These are phyloP conservation scores for Fusarium nelsonii DNA, from an alignment of 2,329 filamentous ascomycete genomes.

Conservation along the genomic window DNA sequence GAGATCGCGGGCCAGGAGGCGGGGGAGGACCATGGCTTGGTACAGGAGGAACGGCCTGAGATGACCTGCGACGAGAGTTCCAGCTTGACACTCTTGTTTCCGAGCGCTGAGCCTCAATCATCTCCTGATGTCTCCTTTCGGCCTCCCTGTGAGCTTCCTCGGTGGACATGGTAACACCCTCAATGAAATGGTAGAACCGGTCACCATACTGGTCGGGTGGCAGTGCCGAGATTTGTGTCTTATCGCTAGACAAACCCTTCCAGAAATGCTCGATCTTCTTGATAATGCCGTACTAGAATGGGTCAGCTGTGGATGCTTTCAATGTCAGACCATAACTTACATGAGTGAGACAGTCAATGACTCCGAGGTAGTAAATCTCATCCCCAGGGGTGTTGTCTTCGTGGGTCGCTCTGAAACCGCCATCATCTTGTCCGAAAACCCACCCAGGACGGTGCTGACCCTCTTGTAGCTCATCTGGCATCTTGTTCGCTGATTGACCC, in stretches of 20 bases:
- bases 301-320: constrained; percentile 43
- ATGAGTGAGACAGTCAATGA: constrained; percentile 97
- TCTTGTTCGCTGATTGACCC: constrained; percentile 82
- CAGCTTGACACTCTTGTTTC: constrained; percentile 55
- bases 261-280: constrained; percentile 97
- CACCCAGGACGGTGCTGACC: constrained; percentile 76
- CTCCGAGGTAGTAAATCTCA: constrained; percentile 97
- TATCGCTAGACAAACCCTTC: constrained; percentile 89
- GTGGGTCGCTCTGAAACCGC: constrained; percentile 91
- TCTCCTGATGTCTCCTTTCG: constrained; percentile 70
- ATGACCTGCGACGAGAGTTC: constrained; percentile 52
- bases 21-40: constrained; percentile 61
- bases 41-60: constrained; percentile 57
- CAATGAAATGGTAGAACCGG: constrained; percentile 92
- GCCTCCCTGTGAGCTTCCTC: constrained; percentile 83
- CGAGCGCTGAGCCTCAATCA: constrained; percentile 55
- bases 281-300: constrained; percentile 83
- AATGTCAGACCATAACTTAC: constrained; percentile 67
- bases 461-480: constrained; percentile 90
- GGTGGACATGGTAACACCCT: constrained; percentile 87
- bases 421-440: constrained; percentile 94
- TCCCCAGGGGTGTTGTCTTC: constrained; percentile 87
- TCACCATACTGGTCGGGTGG: constrained; percentile 93
- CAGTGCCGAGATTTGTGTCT: constrained; percentile 90
- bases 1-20: constrained; percentile 53